Conservation (phyloP, 305 asterid species). For the Solanum hybrid region DNA sequence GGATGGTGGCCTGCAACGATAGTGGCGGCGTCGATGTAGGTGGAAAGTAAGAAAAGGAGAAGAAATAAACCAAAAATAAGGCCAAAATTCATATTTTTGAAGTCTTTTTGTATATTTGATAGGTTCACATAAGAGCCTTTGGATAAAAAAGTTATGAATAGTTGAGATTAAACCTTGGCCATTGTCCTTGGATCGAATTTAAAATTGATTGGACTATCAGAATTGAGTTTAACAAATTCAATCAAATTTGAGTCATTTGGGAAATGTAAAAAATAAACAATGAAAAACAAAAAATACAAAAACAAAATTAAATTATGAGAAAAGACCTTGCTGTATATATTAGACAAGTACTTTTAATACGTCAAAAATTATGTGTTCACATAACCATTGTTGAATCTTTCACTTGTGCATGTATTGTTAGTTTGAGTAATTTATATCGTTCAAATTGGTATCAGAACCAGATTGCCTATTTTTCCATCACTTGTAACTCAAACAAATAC, state of each 20-base stretch:
- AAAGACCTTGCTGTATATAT: background rate
- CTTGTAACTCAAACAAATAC: background rate
- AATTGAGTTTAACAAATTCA: background rate
- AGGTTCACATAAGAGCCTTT: background rate
- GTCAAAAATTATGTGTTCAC: background rate
- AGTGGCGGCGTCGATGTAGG: too few species aligned
- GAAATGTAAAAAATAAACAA: too few species aligned
- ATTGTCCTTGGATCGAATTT: background rate
- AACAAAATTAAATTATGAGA: background rate
- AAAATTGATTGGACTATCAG: too few species aligned
- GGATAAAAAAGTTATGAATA: background rate
- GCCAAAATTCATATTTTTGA: background rate
- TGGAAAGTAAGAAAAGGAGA: background rate
- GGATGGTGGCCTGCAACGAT: background rate
- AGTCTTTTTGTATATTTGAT: too few species aligned
- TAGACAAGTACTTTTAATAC: background rate
- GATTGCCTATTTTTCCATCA: background rate
- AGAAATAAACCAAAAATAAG: too few species aligned
- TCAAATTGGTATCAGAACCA: background rate
- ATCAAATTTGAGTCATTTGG: background rate
- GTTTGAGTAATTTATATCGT: too few species aligned
- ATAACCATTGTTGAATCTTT: too few species aligned
- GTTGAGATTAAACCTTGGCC: background rate
- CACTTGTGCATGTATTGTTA: background rate
- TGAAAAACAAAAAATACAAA: too few species aligned